These are phyloP conservation scores for Solanum sejunctum DNA, from an alignment of 257 asterid genomes.

Conservation along the genomic window DNA sequence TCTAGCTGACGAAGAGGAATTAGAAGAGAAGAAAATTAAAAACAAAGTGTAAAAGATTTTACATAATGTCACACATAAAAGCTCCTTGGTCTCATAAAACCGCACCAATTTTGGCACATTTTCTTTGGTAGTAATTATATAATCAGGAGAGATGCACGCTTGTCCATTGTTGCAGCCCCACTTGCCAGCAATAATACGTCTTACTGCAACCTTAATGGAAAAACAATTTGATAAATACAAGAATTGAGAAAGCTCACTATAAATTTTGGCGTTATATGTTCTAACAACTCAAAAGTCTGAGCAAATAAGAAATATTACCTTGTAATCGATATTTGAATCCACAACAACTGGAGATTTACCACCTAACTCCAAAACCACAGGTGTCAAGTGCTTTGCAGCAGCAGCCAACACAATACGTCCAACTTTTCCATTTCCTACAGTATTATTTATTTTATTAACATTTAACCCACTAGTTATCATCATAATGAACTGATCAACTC, in stretches of 20 bases:
- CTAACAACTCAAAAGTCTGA: not conserved
- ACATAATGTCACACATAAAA: not conserved
- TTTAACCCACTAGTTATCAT: not conserved
- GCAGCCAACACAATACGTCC: constrained; percentile 77
- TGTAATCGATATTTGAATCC: constrained; percentile 49
- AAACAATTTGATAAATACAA: not conserved
- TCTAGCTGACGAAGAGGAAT: constrained; percentile 31
- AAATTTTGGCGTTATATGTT: not conserved
- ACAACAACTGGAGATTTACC: constrained; percentile 78
- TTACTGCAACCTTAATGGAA: constrained; percentile 46
- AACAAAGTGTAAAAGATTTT: not conserved
- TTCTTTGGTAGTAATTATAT: constrained; percentile 54
- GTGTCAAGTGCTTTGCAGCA: constrained; percentile 88
- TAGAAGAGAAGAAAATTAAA: constrained; percentile 2
- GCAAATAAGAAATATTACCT: constrained; percentile 19
- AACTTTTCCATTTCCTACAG: constrained; percentile 58
- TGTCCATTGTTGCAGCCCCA: constrained; percentile 96
- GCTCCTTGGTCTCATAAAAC: not conserved
- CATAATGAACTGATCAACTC: not conserved
- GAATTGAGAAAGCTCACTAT: not conserved
- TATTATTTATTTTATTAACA: not conserved
- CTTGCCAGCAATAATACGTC: constrained; percentile 77
- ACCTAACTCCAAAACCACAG: constrained; percentile 82
- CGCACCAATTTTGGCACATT: constrained; percentile 59
- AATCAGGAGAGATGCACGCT: constrained; percentile 85